Percentiles rank a stretch among this genome's conserved stretches.
Evolutionary conservation across 1,139 yeast genomes (phyloP).

Genomic region (Tardiomyces depauwii): DNA sequence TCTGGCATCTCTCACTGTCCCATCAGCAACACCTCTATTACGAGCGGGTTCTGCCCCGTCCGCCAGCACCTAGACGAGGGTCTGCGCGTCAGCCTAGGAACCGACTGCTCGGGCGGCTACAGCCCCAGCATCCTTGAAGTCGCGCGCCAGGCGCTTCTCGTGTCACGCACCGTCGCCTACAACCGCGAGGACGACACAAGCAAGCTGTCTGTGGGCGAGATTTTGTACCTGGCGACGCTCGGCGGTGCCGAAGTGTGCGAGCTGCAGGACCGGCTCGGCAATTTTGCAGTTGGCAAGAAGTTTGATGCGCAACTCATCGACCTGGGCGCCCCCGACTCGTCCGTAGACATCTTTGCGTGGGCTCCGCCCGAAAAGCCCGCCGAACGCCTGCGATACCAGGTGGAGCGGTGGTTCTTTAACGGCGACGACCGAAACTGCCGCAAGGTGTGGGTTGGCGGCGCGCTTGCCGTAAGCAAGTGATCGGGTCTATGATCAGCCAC

Average conservation of each 20-base stretch:
- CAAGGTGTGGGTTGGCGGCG: constrained; percentile 78
- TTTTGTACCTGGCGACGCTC: constrained; percentile 67
- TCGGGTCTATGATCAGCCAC: too few species aligned
- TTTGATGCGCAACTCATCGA: constrained; percentile 81
- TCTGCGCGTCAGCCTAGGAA: constrained; percentile 76
- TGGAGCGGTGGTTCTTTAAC: constrained; percentile 87
- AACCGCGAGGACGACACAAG: constrained; percentile 32
- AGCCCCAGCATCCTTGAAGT: constrained; percentile 66
- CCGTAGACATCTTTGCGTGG: constrained; percentile 68
- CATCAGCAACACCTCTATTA: constrained; percentile 74
- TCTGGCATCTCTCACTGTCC: constrained; percentile 93
- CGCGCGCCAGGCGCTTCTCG: constrained; percentile 70
- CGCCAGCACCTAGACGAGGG: constrained; percentile 54
- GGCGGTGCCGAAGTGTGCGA: constrained; percentile 84
- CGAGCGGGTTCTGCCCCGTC: constrained; percentile 87
- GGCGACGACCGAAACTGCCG: constrained; percentile 88
- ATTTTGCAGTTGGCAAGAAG: constrained; percentile 61
- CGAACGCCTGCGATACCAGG: constrained; percentile 37
- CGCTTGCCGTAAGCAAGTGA: constrained; percentile 31
- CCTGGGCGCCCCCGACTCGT: constrained; percentile 38
- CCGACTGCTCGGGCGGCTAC: constrained; percentile 90
- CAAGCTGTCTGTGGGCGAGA: constrained; percentile 59
- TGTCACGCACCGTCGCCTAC: constrained; percentile 78
- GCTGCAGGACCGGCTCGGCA: constrained; percentile 48
- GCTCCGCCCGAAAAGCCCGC: constrained; percentile 28